Evolutionary conservation across 2,329 filamentous ascomycete genomes (phyloP), one percentile per base, ranked within the genome.

Genomic region (Knufia petricola): DNA sequence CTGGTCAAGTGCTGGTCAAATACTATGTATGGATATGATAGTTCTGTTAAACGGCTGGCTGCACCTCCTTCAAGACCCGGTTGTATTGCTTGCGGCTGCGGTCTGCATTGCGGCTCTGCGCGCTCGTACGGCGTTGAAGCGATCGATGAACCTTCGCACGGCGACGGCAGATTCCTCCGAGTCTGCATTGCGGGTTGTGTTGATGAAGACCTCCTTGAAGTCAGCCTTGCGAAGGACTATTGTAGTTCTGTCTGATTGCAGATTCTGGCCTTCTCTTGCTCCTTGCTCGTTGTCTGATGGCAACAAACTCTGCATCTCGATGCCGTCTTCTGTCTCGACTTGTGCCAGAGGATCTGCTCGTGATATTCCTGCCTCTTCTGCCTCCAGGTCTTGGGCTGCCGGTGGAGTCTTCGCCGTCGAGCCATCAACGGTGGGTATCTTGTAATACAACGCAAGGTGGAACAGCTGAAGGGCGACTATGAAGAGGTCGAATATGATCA

Each of bases 321-420:
- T 47, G 12, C 44, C 44, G 2, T 47, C 32, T 12, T 38, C 44
- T 30, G 44, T 47, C 17, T 47, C 32, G 21, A 38, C n/a, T 7
- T 24, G 19, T 7, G 34, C 21, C 3, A 34, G 17, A 19, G 44
- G 32, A 21, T 32, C 9, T 19, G 44, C 44, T 28, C 44, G 17
- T 15, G 44, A 47, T 30, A 47, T 47, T 26, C 44, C 44, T 39
- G 44, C 44, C 20, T 47, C 44, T 47, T 47, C 44, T 24, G 44
- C 44, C 8, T 47, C 44, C 4, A 47, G 44, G 21, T 47, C 44
- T 28, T 47, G 44, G 7, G 31, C 34, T 38, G 43, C 3, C 17
- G 31, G n/a, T 8, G 43, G 6, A n/a, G 43, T 20, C 13, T 30
- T 47, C 3, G 44, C 12, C 9, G 9, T 28, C 4, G 44, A 15